phyloP scores from a whole-genome alignment of 2,329 filamentous ascomycete genomes.

The Onygenales sp. region DNA sequence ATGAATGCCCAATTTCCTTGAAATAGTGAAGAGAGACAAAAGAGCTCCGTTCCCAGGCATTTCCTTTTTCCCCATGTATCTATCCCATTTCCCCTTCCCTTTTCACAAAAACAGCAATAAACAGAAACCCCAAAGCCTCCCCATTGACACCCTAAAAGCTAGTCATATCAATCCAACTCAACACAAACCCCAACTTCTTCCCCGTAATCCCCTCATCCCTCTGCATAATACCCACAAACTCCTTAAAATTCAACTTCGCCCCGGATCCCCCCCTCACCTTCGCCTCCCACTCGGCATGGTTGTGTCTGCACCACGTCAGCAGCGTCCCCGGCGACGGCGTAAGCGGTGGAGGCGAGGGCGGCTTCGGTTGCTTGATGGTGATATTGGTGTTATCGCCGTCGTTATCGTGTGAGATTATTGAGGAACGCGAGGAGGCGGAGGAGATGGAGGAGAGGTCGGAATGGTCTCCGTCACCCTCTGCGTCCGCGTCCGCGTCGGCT shows the following conservation, averaged over 20 bases:
- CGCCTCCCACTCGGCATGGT: slow-evolving; percentile 59
- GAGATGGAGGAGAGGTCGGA: slow-evolving; percentile 13
- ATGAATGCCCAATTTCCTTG: not conserved
- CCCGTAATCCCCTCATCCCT: slow-evolving; percentile 56
- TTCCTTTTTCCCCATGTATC: not conserved
- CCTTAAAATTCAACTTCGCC: slow-evolving; percentile 65
- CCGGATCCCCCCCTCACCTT: slow-evolving; percentile 60
- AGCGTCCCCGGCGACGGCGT: slow-evolving; percentile 29
- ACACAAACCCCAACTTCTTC: slow-evolving; percentile 67
- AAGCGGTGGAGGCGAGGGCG: slow-evolving; percentile 12
- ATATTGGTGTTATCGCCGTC: slow-evolving; percentile 13
- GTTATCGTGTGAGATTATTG: slow-evolving; percentile 25
- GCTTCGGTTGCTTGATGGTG: slow-evolving; percentile 2
- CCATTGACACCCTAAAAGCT: slow-evolving; percentile 37
- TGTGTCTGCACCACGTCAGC: slow-evolving; percentile 42
- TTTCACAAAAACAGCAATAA: not conserved
- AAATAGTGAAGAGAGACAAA: not conserved
- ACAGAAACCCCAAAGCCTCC: not conserved
- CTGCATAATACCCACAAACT: slow-evolving; percentile 70
- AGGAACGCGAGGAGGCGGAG: slow-evolving; percentile 30
- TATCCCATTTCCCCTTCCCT: not conserved
- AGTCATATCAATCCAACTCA: slow-evolving; percentile 78
- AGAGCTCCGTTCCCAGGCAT: not conserved
- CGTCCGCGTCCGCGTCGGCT: slow-evolving; percentile 9
- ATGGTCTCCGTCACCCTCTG: not conserved